These are phyloP conservation scores for Kalmusia sp. DNA, from an alignment of 2,329 filamentous ascomycete species.

Conservation along the genomic window DNA sequence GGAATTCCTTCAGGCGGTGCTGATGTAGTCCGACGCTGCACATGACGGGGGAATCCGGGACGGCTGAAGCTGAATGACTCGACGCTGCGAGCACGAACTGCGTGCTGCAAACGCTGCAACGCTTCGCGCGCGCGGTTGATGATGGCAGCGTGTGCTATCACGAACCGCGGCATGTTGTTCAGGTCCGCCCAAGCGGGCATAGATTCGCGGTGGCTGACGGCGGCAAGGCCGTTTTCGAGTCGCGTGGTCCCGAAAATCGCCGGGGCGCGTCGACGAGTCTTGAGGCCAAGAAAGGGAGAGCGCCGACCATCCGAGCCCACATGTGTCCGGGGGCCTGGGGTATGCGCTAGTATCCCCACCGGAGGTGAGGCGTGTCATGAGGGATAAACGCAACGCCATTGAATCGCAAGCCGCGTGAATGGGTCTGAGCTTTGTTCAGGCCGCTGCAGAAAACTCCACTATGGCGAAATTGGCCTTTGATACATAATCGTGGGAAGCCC, in stretches of 20 bases:
- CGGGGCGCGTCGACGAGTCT: conserved; percentile 20
- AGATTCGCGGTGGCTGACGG: neutral
- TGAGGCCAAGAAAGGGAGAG: conserved; percentile 31
- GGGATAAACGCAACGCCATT: conserved; percentile 39
- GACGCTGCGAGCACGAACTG: too few species aligned
- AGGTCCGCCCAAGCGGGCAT: conserved; percentile 3
- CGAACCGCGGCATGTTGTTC: conserved; percentile 27
- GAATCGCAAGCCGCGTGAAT: conserved; percentile 39
- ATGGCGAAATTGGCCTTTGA: conserved; percentile 31
- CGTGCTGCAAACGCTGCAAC: neutral
- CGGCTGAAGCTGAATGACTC: neutral
- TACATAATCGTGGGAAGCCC: conserved; percentile 43
- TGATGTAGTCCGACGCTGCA: conserved; percentile 15
- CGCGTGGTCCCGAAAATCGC: conserved; percentile 40
- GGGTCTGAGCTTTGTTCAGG: conserved; percentile 36
- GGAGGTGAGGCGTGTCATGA: conserved; percentile 42
- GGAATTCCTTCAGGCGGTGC: conserved; percentile 23
- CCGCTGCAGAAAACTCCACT: conserved; percentile 35
- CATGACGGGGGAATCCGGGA: neutral
- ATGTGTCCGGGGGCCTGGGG: conserved; percentile 43
- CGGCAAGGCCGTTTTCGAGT: conserved; percentile 11
- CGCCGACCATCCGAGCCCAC: conserved; percentile 38
- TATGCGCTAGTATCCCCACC: conserved; percentile 43
- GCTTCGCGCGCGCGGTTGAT: conserved; percentile 13
- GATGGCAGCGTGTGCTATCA: conserved; percentile 13